These are phyloP conservation scores for Boletus rubropictus DNA, from an alignment of 768 basidiomycete species.

Conservation along the genomic window DNA sequence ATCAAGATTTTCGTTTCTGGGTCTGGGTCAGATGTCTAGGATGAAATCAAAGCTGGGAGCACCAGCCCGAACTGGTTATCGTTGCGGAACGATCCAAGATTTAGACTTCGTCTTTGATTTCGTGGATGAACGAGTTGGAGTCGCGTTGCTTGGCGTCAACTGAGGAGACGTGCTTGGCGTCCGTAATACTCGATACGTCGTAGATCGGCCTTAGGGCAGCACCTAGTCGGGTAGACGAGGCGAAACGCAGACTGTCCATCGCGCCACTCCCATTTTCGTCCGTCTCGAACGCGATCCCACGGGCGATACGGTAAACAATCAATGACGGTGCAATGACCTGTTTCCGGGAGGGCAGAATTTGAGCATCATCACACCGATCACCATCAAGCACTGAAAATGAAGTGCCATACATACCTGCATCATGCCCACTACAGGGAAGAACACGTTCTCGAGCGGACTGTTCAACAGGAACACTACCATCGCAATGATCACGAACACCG, in stretches of 20 bases:
- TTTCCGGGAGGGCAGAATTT: too few species aligned
- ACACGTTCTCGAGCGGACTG: constrained; percentile 21
- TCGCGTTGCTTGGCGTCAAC: background rate
- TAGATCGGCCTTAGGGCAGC: background rate
- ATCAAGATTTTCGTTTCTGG: background rate
- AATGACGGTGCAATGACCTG: constrained; percentile 17
- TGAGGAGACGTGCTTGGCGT: constrained; percentile 5
- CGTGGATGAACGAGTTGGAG: constrained; percentile 11
- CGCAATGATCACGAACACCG: constrained; percentile 6
- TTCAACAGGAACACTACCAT: constrained; percentile 14
- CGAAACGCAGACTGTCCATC: constrained; percentile 10
- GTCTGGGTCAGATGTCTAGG: background rate
- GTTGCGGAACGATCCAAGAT: background rate
- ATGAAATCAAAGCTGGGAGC: background rate
- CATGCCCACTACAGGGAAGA: constrained; percentile 19
- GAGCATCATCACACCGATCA: background rate
- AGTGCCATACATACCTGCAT: constrained; percentile 12
- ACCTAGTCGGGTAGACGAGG: background rate
- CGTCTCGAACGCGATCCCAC: constrained; percentile 19
- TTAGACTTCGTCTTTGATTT: constrained; percentile 7
- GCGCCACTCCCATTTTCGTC: background rate
- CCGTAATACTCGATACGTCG: constrained; percentile 5
- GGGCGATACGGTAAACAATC: constrained; percentile 20
- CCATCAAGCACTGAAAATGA: background rate
- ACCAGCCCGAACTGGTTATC: background rate